These are phyloP conservation scores for Dovyalis caffra DNA, from an alignment of 345 rosid species.

Conservation along the genomic window DNA sequence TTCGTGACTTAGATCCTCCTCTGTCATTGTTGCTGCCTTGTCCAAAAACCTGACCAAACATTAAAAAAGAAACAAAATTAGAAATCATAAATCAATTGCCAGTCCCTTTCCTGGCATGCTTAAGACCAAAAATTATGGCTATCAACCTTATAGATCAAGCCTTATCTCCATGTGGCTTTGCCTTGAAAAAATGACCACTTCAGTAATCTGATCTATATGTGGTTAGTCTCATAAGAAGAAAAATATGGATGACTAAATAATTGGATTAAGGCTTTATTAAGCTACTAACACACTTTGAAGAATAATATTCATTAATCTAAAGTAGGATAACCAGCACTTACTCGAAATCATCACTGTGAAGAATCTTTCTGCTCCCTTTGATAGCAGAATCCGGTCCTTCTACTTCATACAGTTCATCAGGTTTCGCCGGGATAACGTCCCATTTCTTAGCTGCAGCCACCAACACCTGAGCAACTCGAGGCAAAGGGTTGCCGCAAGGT, in stretches of 20 bases:
- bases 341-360: constrained; percentile 51
- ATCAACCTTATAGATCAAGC: background rate
- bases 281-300: background rate
- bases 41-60: constrained; percentile 57
- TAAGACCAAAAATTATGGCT: background rate
- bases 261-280: background rate
- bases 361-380: constrained; percentile 81
- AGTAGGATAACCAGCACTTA: constrained; percentile 19
- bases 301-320: background rate
- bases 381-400: constrained; percentile 69
- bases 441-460: constrained; percentile 53
- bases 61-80: background rate
- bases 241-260: background rate
- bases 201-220: background rate
- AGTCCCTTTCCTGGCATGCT: background rate
- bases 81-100: background rate
- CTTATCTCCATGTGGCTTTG: background rate
- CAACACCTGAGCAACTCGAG: constrained; percentile 72
- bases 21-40: constrained; percentile 79
- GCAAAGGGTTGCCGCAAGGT: constrained; percentile 68
- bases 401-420: constrained; percentile 50
- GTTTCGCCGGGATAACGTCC: constrained; percentile 33
- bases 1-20: constrained; percentile 35
- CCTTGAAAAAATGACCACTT: background rate
- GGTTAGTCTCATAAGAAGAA: background rate